Evolutionary conservation across 2,329 filamentous ascomycete genomes (phyloP), one percentile per base, ranked within the genome.

Genomic region (Tolypocladium album): DNA sequence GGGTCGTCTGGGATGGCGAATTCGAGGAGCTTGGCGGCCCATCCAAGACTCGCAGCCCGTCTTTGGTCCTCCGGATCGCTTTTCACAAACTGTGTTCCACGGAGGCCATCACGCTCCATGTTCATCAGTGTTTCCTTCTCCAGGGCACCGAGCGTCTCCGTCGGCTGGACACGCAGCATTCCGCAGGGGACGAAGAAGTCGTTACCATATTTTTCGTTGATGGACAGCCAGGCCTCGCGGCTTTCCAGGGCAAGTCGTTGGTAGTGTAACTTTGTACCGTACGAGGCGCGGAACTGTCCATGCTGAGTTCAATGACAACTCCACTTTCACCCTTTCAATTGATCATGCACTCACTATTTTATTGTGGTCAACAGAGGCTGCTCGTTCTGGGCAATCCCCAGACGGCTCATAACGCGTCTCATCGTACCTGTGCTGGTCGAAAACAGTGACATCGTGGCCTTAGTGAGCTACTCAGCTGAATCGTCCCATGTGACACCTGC

Each of bases 161-260:
- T 52, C 0, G 67, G 67, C 59, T 69, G 67, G 4, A 67, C 67
- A 9, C 67, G 66, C 7, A 69, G 64, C 67, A 69, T 69, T n/a
- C 67, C 66, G 40, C 62, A 62, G 15, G 50, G 59, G 17, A 63
- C 61, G 27, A 69, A 67, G 9, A 67, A 60, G 3, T 60, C 60
- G 2, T 50, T 55, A 13, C n/a, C 58, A 4, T 56, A 56, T 1
- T 59, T 59, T 17, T 64, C 15, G 56, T 66, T 63, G 40, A 69
- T 61, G 5, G 34, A 55, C 17, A 64, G 34, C 67, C 67, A 69
- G n/a, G 59, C 62, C 12, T 63, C 55, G 31, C 67, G 65, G 39
- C 66, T 67, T 40, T 69, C 67, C 0, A 67, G 31, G 2, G 67
- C 66, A 1, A 69, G 60, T 4, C 67, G 63, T 27, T 68, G 67